Evolutionary conservation across 139 green algal genomes (phyloP).

Genomic region (Zygnema circumcarinatum): DNA sequence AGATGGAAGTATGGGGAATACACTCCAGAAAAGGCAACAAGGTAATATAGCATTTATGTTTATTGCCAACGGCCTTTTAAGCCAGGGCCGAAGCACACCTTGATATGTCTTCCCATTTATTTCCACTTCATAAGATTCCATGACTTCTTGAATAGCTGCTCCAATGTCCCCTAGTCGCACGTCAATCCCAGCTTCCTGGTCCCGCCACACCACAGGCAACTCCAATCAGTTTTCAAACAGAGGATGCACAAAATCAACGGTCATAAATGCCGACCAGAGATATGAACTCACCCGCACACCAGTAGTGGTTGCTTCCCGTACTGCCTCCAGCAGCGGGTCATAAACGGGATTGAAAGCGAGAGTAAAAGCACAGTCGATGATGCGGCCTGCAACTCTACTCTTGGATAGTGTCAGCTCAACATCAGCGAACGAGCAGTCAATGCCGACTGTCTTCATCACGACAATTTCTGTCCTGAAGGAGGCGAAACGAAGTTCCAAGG

Average conservation of each 20-base stretch:
- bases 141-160: constrained; percentile 84
- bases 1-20: no score
- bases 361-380: constrained; percentile 97
- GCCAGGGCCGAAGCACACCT: no score
- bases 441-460: no score
- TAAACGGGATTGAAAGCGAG: constrained; percentile 91
- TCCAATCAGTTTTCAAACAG: no score
- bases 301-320: constrained; percentile 92
- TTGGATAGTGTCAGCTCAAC: not conserved
- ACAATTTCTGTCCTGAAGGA: no score
- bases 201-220: no score
- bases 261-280: no score
- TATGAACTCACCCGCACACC: constrained; percentile 74
- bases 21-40: not conserved
- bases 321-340: constrained; percentile 86
- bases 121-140: constrained; percentile 93
- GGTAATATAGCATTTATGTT: no score
- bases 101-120: constrained; percentile 89
- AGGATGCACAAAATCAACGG: no score
- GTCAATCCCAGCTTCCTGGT: constrained; percentile 82
- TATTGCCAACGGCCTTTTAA: no score
- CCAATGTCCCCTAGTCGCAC: constrained; percentile 96
- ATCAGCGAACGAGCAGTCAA: no score
- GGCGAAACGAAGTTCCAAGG: no score
- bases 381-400: constrained; percentile 71